phyloP scores from a whole-genome alignment of 305 asterid species.

The Solanum hybrid region DNA sequence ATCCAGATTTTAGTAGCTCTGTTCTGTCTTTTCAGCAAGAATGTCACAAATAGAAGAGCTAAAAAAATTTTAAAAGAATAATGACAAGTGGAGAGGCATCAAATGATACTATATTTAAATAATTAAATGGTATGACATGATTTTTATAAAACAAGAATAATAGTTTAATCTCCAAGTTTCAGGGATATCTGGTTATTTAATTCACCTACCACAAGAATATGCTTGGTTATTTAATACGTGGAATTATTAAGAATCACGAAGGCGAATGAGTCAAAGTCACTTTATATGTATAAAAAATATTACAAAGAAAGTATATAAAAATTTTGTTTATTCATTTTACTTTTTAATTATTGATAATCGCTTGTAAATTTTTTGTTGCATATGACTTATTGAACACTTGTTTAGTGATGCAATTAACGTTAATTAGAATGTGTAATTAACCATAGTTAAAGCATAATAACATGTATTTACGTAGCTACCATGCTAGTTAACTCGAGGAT shows the following conservation, averaged over 20 bases:
- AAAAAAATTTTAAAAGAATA: not conserved
- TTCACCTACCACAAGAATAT: not conserved
- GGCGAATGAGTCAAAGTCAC: not conserved
- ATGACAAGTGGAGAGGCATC: not conserved
- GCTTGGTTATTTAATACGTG: not conserved
- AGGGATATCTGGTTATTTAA: not conserved
- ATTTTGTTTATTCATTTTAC: not conserved
- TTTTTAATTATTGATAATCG: not conserved
- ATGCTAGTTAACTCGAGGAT: not conserved
- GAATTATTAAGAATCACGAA: not conserved
- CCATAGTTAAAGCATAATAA: not conserved
- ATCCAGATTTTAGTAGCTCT: not conserved
- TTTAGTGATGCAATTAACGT: not conserved
- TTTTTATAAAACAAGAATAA: not conserved
- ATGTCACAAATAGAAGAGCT: not conserved
- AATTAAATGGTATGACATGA: not conserved
- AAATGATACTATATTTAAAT: not conserved
- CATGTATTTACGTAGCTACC: not conserved
- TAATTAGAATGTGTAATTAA: not conserved
- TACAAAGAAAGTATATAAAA: not conserved
- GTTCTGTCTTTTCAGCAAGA: not conserved
- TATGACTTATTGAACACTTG: not conserved
- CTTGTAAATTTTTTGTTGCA: not conserved
- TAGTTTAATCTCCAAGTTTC: not conserved
- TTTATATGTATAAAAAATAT: not conserved